Evolutionary conservation across 2,329 filamentous ascomycete species (phyloP).

Genomic region (Colletotrichum sp.): DNA sequence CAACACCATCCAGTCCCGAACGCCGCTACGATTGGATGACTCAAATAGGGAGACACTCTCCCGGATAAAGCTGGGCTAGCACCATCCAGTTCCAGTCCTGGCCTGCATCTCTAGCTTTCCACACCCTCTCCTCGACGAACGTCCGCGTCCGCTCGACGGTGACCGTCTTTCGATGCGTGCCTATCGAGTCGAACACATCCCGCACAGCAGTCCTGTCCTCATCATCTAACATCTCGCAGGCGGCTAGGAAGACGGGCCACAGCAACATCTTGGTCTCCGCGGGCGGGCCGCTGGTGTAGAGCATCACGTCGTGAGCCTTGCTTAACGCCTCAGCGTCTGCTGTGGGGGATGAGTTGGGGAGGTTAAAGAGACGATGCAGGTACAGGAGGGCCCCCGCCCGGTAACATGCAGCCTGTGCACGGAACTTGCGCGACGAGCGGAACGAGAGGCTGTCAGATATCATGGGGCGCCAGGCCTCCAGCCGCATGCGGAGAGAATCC

Average conservation of each 20-base stretch:
- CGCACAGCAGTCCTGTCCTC: conserved; percentile 27
- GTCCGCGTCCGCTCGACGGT: conserved; percentile 28
- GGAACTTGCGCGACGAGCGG: conserved; percentile 27
- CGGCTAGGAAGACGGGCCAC: conserved; percentile 33
- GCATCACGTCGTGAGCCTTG: conserved; percentile 32
- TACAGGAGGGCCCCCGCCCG: conserved; percentile 29
- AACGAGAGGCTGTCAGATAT: conserved; percentile 25
- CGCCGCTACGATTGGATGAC: neutral
- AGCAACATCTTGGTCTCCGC: conserved; percentile 31
- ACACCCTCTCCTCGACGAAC: conserved; percentile 31
- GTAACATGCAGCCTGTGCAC: conserved; percentile 31
- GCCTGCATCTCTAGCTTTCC: conserved; percentile 29
- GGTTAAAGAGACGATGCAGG: conserved; percentile 29
- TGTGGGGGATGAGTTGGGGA: conserved; percentile 22
- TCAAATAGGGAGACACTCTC: conserved; percentile 34
- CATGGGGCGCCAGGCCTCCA: conserved; percentile 28
- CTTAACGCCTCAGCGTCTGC: conserved; percentile 27
- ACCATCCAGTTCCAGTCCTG: conserved; percentile 34
- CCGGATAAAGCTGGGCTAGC: conserved; percentile 27
- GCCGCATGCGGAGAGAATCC: conserved; percentile 20
- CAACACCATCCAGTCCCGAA: neutral
- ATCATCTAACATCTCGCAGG: conserved; percentile 27
- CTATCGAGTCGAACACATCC: conserved; percentile 29
- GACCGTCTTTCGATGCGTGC: conserved; percentile 27
- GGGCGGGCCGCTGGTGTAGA: conserved; percentile 24